phyloP scores from a whole-genome alignment of 352 stramenopile species.

The Pythium aristosporum region DNA sequence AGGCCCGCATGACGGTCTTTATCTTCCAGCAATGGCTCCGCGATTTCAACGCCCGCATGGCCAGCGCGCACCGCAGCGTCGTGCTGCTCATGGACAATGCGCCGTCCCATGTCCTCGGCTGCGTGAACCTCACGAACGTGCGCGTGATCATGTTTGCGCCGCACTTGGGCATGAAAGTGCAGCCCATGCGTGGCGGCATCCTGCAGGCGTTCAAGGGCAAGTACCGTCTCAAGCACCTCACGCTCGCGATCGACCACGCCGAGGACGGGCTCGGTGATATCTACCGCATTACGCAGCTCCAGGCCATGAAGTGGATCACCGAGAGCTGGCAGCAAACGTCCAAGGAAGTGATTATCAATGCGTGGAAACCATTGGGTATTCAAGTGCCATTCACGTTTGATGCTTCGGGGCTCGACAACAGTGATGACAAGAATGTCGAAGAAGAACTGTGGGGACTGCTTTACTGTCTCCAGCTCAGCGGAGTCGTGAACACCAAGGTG shows the following conservation, averaged over 20 bases:
- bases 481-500: constrained; percentile 85
- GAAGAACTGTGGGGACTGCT: constrained; percentile 84
- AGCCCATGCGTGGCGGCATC: constrained; percentile 85
- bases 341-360: constrained; percentile 73
- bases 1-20: constrained; percentile 85
- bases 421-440: constrained; percentile 84
- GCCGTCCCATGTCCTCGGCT: constrained; percentile 79
- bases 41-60: constrained; percentile 86
- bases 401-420: constrained; percentile 36
- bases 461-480: constrained; percentile 83
- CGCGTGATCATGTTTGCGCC: constrained; percentile 71
- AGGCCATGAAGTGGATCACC: constrained; percentile 86
- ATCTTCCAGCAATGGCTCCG: constrained; percentile 89
- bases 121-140: constrained; percentile 82
- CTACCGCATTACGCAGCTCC: constrained; percentile 82
- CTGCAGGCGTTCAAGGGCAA: constrained; percentile 83
- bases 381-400: constrained; percentile 67
- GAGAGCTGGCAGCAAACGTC: constrained; percentile 81
- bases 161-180: constrained; percentile 65
- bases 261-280: constrained; percentile 77
- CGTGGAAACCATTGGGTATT: constrained; percentile 77
- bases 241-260: constrained; percentile 78
- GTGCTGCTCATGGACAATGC: constrained; percentile 87
- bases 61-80: constrained; percentile 78
- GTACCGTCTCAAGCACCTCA: constrained; percentile 85